Base-by-base conservation (phyloP, 164 flowering plant species). In the Nymphaea thermarum region DNA sequence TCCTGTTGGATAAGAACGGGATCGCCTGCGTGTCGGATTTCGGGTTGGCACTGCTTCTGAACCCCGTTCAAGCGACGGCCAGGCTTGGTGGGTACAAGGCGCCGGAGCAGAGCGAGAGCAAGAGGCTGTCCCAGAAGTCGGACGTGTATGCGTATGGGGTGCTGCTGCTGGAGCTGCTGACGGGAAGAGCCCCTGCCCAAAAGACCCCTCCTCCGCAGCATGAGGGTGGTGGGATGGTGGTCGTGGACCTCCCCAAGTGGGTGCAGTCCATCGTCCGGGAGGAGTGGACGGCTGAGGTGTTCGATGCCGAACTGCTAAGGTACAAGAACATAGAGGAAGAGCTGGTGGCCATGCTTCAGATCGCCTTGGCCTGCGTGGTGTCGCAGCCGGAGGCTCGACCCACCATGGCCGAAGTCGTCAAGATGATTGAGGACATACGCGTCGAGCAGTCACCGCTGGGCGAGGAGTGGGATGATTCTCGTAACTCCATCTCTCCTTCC, bases 201-300 rank as follows among this genome's bases (percentile, higher is more conserved):
- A 78, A 75, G 71, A 84, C 84, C 17, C 75, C 86, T 0, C 86
- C 85, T 2, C 85, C 79, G 62, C 84, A 77, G 15, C 89, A 80
- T 11, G 78, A 75, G 64, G 72, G 72, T 3, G 36, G 36, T 25
- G 36, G 36, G 36, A 25, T 25, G 36, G 36, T 1, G 36, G 36
- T 25, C 36, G 74, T 77, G 66, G 96, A 94, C 66, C 81, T 94
- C 65, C 93, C 98, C 0, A 85, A 77, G 61, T 95, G 99, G 99
- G 97, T 95, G 6, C 72, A 84, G 60, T 92, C 97, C 1, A 93
- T 89, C 44, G 96, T 95, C 78, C 84, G 86, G 76, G 97, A 87
- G 44, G 99, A 95, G 80, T 94, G 99, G 99, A 90, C 93, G 0
- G 88, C 94, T 0, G 98, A 90, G 75, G 91, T 95, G 67, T 95